Conservation (phyloP, 176 grass and related monocot genomes). For the Leersia perrieri region DNA sequence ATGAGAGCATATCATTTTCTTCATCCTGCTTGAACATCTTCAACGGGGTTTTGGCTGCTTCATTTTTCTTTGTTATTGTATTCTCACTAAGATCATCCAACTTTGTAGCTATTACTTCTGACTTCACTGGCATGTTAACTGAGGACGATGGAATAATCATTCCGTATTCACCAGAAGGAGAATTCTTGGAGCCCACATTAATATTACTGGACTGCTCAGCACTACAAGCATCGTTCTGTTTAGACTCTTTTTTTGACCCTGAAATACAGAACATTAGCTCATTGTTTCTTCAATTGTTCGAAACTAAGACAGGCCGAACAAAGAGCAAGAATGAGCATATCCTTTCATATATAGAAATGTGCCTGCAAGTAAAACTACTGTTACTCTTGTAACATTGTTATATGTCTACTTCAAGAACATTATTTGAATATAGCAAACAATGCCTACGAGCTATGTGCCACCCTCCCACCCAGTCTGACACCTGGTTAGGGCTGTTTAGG, state of each 20-base stretch:
- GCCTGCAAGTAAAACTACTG: conserved; percentile 55
- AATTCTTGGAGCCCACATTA: conserved; percentile 28
- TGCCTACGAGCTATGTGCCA: neutral
- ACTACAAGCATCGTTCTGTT: conserved; percentile 26
- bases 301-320: conserved; percentile 49
- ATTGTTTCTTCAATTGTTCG: conserved; percentile 53
- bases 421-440: conserved; percentile 15
- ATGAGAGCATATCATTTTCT: conserved; percentile 21
- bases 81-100: conserved; percentile 38
- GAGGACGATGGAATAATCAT: conserved; percentile 34
- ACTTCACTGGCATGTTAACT: conserved; percentile 30
- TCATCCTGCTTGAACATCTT: conserved; percentile 40
- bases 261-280: conserved; percentile 62
- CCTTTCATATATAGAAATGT: conserved; percentile 46
- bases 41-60: conserved; percentile 25
- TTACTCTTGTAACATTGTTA: conserved; percentile 45
- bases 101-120: conserved; percentile 58
- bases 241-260: conserved; percentile 45
- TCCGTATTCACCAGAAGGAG: conserved; percentile 26
- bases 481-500: neutral
- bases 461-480: neutral
- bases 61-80: conserved; percentile 28
- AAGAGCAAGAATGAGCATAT: conserved; percentile 34
- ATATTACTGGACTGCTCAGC: neutral
- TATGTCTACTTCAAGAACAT: conserved; percentile 4